Evolutionary conservation across 2,329 filamentous ascomycete genomes (phyloP), one percentile per base, ranked within the genome.

Genomic region (Diplodia scrobiculata): DNA sequence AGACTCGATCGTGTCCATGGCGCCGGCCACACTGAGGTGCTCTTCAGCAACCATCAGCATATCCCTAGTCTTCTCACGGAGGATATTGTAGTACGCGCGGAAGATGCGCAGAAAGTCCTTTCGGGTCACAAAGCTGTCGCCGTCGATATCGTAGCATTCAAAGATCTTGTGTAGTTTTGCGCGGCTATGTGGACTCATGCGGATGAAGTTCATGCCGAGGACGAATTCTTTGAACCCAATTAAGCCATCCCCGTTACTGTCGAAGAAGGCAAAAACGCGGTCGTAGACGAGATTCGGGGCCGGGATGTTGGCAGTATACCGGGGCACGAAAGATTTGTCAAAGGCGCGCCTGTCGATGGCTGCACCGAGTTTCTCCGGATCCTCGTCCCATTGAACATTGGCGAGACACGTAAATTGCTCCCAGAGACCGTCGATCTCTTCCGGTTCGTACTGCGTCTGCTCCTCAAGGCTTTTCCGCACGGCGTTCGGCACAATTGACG

Each of bases 401-500:
- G 94, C 94, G 78, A 97, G 89, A 75, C 93, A 97, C 5, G 91
- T 93, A 85, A 96, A 99, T 74, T 98, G 94, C 73, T 98, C 94
- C 89, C 93, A 98, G 50, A 96, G 86, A 6, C 93, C 94, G 78
- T 98, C 94, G 5, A 99, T 82, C 76, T 96, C 92, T 1, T 92
- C 89, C 32, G 90, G 86, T 73, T 97, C 92, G 72, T 77, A 96
- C 10, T 74, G 76, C 17, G 78, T 78, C 29, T 79, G 73, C 2
- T 73, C 69, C 11, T 76, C 74, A 13, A 88, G 83, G 67, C 87
- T 88, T 63, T 87, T 85, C 63, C 91, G 88, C 45, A 95, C 79
- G 1, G 82, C 76, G 29, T 87, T 84, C 0, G 88, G 86, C n/a
- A 98, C 82, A 52, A 82, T 87, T 21, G 86, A 84, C 19, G 86